Percentiles rank a stretch among this genome's conserved stretches.
These are phyloP conservation scores for Rehmannia glutinosa DNA, from an alignment of 257 asterid genomes.

Conservation along the genomic window DNA sequence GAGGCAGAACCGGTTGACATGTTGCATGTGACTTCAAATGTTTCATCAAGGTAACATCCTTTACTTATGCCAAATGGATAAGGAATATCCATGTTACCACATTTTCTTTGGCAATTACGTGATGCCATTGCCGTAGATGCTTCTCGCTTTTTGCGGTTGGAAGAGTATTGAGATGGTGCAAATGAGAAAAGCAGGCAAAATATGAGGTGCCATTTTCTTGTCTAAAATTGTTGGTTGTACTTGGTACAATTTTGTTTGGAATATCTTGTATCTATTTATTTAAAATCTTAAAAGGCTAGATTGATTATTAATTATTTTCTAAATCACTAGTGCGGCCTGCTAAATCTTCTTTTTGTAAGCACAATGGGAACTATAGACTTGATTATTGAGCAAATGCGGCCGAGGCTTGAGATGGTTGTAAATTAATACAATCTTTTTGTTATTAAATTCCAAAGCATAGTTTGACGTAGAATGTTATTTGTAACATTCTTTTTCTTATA, in stretches of 20 bases:
- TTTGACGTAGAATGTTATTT: neutral
- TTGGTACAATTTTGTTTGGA: neutral
- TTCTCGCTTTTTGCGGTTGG: constrained; percentile 1
- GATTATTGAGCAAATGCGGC: neutral
- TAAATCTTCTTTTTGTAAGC: neutral
- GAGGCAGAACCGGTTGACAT: neutral
- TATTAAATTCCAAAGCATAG: neutral
- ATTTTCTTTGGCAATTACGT: constrained; percentile 21
- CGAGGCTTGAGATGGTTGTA: neutral
- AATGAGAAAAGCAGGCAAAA: constrained; percentile 3
- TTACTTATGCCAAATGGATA: constrained; percentile 28
- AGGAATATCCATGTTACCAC: constrained; percentile 23
- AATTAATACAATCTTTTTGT: too few relatives aligned
- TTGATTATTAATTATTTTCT: too few relatives aligned
- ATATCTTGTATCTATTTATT: too few relatives aligned
- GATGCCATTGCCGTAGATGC: constrained; percentile 11
- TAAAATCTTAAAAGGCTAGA: neutral
- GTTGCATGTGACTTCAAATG: constrained; percentile 22
- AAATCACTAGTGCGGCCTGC: neutral
- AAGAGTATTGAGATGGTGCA: too few relatives aligned
- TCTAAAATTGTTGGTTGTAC: neutral
- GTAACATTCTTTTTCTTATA: too few relatives aligned
- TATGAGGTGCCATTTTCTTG: neutral
- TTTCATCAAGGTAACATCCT: constrained; percentile 25
- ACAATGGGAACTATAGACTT: neutral